Conservation (phyloP, 2,329 filamentous ascomycete species). For the Monilinia laxa region DNA sequence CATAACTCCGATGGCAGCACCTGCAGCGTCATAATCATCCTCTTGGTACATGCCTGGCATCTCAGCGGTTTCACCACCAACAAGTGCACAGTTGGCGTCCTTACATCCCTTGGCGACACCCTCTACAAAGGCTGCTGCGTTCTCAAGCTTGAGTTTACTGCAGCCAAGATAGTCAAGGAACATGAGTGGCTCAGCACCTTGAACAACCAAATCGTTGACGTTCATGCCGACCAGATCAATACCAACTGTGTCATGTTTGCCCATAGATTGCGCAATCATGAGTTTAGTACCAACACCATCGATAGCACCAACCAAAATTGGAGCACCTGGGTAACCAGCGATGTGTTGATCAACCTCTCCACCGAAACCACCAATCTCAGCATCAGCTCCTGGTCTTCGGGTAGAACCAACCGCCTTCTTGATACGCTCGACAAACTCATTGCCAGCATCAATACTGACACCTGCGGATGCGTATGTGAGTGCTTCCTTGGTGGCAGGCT, state of each 20-base stretch:
- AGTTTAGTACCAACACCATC: slow-evolving; percentile 97
- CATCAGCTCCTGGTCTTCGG: slow-evolving; percentile 80
- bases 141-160: slow-evolving; percentile 76
- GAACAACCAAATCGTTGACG: slow-evolving; percentile 94
- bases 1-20: slow-evolving; percentile 85
- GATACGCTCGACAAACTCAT: slow-evolving; percentile 88
- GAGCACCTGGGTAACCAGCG: slow-evolving; percentile 71
- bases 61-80: slow-evolving; percentile 97
- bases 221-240: slow-evolving; percentile 86
- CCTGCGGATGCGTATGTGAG: slow-evolving; percentile 93
- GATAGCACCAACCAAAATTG: slow-evolving; percentile 88
- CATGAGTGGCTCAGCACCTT: slow-evolving; percentile 90
- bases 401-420: slow-evolving; percentile 87
- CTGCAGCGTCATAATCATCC: slow-evolving; percentile 90
- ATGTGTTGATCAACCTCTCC: slow-evolving; percentile 77
- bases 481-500: slow-evolving; percentile 44
- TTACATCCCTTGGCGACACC: slow-evolving; percentile 87
- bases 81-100: slow-evolving; percentile 80
- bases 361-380: slow-evolving; percentile 82
- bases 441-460: slow-evolving; percentile 92
- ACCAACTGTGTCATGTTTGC: slow-evolving; percentile 90
- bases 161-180: slow-evolving; percentile 99
- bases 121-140: slow-evolving; percentile 81
- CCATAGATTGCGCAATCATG: slow-evolving; percentile 87
- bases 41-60: slow-evolving; percentile 90